Percentiles rank a stretch among this genome's conserved stretches.
Conservation (phyloP, 495 filamentous ascomycete species). For the Annulohypoxylon bovei region DNA sequence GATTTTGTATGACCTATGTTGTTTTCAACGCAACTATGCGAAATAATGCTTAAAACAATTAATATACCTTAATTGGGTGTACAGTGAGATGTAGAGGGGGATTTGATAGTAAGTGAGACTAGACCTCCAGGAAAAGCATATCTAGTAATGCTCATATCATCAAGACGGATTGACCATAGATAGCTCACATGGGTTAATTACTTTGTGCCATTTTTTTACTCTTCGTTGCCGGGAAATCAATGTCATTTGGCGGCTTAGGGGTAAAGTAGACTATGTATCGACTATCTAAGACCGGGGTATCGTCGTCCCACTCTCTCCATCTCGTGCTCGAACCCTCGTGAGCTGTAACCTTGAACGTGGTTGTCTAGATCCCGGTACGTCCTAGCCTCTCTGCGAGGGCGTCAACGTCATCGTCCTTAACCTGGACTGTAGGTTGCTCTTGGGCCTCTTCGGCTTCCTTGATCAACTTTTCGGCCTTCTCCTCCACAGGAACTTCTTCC, state of each 20-base stretch:
- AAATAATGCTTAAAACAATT: background rate
- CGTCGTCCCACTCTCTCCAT: constrained; percentile 8
- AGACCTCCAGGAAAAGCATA: background rate
- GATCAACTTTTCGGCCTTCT: constrained; percentile 69
- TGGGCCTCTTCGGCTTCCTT: constrained; percentile 79
- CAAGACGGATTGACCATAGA: background rate
- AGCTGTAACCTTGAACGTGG: constrained; percentile 6
- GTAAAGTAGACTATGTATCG: background rate
- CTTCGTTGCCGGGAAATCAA: background rate
- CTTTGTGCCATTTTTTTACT: background rate
- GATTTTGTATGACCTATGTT: background rate
- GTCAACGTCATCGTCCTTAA: constrained; percentile 83
- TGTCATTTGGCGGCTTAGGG: background rate
- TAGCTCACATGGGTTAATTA: background rate
- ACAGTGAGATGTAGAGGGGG: too few relatives aligned
- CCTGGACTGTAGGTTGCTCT: constrained; percentile 74
- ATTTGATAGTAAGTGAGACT: background rate
- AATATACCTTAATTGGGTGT: background rate
- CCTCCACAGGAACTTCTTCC: constrained; percentile 63
- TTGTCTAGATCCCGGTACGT: constrained; percentile 64
- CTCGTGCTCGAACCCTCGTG: background rate
- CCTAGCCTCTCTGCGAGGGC: constrained; percentile 76
- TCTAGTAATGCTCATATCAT: background rate
- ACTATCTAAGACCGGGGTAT: constrained; percentile 21
- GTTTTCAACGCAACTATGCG: background rate